Base-by-base conservation (phyloP, 345 rosid genomes). In the Excoecaria agallocha region DNA sequence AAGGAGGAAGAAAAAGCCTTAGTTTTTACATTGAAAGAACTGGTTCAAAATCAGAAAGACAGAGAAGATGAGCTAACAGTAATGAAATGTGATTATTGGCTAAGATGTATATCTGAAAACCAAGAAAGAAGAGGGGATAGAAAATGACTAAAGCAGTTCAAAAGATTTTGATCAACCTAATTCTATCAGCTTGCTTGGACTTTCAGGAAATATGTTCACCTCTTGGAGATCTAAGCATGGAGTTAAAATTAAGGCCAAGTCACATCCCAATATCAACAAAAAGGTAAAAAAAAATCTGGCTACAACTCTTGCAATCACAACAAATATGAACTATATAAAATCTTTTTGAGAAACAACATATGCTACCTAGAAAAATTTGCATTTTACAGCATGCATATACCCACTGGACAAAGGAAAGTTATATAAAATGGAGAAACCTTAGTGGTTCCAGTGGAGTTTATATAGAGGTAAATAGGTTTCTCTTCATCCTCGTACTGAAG, bases 371-470 rank as follows among this genome's bases (percentile, higher is more conserved):
- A 37, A 41, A 62, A 35, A 13, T 2, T 15, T 11, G n/a, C 8
- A 25, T 12, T 38, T 5, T 37, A 62, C 16, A 62, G 45, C 1
- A 16, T 6, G n/a, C 17, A 20, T 17, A 70, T 24, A 22, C 43
- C 8, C 8, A 77, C 35, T 0, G 5, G 22, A 62, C 12, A 60
- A 54, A 84, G 30, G 12, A 59, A 66, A 66, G 69, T 43, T 56
- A 59, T 58, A 22, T 49, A 62, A 15, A 66, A 66, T 50, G 74
- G 65, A 62, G 25, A 11, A 74, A 93, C 99, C 97, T 91, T 89
- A 64, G 90, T 88, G 66, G 94, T 95, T 71, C 99, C 99, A 10
- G 96, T 92, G 57, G 99, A 95, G 84, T 95, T 95, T 75, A 95
- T 87, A 84, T 92, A 95, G 46, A 92, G 81, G 85, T 91, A 95